Evolutionary conservation across 495 filamentous ascomycete genomes (phyloP), one percentile per base, ranked within the genome.

Genomic region (Hamigera avellanea): DNA sequence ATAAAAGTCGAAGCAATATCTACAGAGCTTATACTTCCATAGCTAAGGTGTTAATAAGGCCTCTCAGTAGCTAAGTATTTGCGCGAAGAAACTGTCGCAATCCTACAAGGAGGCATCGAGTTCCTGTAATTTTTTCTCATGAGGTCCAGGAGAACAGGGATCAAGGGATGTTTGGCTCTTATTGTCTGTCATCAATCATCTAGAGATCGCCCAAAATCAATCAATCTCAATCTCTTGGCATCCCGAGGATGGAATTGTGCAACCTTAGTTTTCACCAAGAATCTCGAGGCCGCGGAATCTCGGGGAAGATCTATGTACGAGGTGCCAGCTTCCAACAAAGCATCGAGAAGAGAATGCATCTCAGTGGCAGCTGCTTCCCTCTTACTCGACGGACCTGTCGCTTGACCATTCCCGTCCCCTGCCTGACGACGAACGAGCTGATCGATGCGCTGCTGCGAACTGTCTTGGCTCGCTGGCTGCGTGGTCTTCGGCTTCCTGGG

Each of bases 181-280:
- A n/a, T n/a, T n/a, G n/a, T n/a, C n/a, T n/a, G n/a, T 39, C 15
- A 16, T 66, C 56, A 81, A 38, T 79, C 75, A 38, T 83, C 78
- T 28, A 93, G 46, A 32, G 81, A 78, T 38, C 80, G 73, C 8
- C 83, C 85, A 65, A 94, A 94, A 59, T 93, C 84, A 41, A 93
- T 72, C 33, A 95, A 59, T 29, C 81, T 74, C 42, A 95, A 47
- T 49, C 70, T 74, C 35, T 69, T 70, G 0, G 87, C 83, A 60
- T 95, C 85, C 40, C 73, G 76, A 1, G 87, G 84, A 57, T 93
- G 82, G 42, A 91, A 91, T 44, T 85, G 78, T 14, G 87, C 87
- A 21, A 89, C 78, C 49, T 83, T 89, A 15, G 81, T 81, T 43
- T 83, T 67, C 14, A 95, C 81, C 8, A 95, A 64, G 51, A 93